phyloP scores from a whole-genome alignment of 2,329 filamentous ascomycete genomes.

The Talaromyces verruculosus region DNA sequence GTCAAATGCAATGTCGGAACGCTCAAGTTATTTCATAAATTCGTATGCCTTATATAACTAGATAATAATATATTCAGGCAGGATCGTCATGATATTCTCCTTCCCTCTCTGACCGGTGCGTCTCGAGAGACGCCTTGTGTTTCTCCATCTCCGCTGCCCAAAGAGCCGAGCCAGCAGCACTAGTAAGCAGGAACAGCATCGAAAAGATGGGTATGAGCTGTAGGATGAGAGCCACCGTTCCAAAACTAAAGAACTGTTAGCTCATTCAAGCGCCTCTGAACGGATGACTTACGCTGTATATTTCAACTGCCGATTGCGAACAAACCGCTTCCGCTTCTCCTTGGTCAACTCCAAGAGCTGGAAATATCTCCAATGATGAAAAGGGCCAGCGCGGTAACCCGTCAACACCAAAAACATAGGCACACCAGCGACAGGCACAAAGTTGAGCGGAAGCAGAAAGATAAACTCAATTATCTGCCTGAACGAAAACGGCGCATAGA shows the following conservation, averaged over 20 bases:
- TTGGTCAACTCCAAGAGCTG: constrained; percentile 72
- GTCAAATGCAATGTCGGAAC: neutral
- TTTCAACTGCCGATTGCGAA: constrained; percentile 68
- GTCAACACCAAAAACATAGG: constrained; percentile 86
- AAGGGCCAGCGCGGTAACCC: constrained; percentile 79
- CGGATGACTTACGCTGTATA: constrained; percentile 68
- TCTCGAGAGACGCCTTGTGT: constrained; percentile 40
- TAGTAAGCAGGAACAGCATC: constrained; percentile 93
- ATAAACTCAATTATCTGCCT: constrained; percentile 88
- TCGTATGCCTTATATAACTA: neutral
- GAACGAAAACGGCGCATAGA: constrained; percentile 85
- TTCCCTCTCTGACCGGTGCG: constrained; percentile 26
- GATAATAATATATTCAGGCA: neutral
- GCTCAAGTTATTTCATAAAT: neutral
- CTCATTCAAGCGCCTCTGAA: neutral
- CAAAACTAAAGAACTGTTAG: constrained; percentile 58
- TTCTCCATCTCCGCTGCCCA: constrained; percentile 81
- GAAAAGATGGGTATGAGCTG: constrained; percentile 86
- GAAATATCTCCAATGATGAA: constrained; percentile 90
- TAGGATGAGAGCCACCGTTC: constrained; percentile 76
- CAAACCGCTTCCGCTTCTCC: constrained; percentile 69
- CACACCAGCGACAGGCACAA: constrained; percentile 79
- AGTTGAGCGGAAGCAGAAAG: constrained; percentile 75
- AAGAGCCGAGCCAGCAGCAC: constrained; percentile 77
- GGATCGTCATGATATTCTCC: constrained; percentile 40